Conservation (phyloP, 1,139 yeast species). For the Hansenula lynferdii region DNA sequence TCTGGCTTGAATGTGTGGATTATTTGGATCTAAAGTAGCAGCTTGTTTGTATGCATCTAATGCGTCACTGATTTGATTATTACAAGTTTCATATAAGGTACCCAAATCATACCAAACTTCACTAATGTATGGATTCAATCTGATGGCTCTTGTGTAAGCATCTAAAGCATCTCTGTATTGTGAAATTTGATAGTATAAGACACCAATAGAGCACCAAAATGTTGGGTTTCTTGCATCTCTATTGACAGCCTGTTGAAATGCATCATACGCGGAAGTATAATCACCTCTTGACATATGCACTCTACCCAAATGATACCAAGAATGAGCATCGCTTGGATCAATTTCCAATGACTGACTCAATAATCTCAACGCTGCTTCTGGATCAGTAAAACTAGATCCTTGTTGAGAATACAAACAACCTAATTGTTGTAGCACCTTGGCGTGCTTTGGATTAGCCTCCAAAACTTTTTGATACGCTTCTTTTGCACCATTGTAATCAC, state of each 20-base stretch:
- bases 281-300: conserved; percentile 96
- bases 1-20: conserved; percentile 91
- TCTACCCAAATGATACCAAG: conserved; percentile 95
- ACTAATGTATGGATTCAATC: conserved; percentile 90
- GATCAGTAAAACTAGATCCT: conserved; percentile 64
- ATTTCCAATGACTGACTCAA: conserved; percentile 84
- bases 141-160: conserved; percentile 94
- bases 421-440: conserved; percentile 91
- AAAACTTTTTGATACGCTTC: conserved; percentile 94
- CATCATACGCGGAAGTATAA: conserved; percentile 94
- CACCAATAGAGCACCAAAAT: conserved; percentile 99
- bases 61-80: conserved; percentile 92
- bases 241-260: conserved; percentile 98
- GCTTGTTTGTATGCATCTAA: conserved; percentile 96
- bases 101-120: conserved; percentile 99
- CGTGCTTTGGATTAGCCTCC: conserved; percentile 87
- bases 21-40: conserved; percentile 89
- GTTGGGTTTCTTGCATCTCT: conserved; percentile 96
- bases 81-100: conserved; percentile 93
- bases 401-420: conserved; percentile 95
- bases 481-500: conserved; percentile 86
- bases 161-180: conserved; percentile 96
- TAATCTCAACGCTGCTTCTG: conserved; percentile 77
- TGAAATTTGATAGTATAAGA: conserved; percentile 88
- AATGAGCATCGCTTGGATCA: conserved; percentile 88